A percentile compares a stretch with the other conserved stretches of the same genome.
Conservation (phyloP, 257 asterid species). For the Solanum tacnaense region DNA sequence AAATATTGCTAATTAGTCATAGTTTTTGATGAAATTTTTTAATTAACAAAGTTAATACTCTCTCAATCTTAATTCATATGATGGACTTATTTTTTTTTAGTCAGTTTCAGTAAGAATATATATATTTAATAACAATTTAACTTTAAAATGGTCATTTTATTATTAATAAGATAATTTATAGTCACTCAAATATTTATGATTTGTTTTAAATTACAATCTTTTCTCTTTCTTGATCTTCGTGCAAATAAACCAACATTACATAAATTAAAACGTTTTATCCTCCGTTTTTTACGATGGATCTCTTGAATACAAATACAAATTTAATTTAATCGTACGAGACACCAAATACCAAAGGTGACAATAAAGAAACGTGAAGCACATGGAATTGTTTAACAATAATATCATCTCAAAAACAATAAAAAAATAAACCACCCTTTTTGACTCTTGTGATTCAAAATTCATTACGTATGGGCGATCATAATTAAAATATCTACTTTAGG, state of each 20-base stretch:
- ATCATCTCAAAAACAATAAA: not conserved
- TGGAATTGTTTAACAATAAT: not conserved
- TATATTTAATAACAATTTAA: too few relatives aligned
- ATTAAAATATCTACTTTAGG: not conserved
- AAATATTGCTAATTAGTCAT: not conserved
- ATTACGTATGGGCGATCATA: not conserved
- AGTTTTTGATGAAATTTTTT: too few relatives aligned
- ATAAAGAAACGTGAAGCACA: not conserved
- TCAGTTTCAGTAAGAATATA: too few relatives aligned
- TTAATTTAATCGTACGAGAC: not conserved
- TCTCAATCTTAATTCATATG: not conserved
- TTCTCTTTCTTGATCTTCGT: too few relatives aligned
- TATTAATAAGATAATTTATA: too few relatives aligned
- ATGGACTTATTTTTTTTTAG: too few relatives aligned
- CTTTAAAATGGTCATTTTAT: too few relatives aligned
- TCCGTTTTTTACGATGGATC: fast-evolving
- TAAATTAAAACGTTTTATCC: not conserved
- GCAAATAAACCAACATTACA: too few relatives aligned
- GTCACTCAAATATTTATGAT: too few relatives aligned
- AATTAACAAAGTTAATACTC: too few relatives aligned
- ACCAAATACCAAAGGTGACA: not conserved
- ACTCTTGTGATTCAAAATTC: not conserved
- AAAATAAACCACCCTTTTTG: not conserved
- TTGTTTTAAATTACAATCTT: too few relatives aligned
- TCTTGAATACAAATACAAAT: not conserved